Conservation (phyloP, 768 basidiomycete genomes). For the Fomitopsis pulvina region DNA sequence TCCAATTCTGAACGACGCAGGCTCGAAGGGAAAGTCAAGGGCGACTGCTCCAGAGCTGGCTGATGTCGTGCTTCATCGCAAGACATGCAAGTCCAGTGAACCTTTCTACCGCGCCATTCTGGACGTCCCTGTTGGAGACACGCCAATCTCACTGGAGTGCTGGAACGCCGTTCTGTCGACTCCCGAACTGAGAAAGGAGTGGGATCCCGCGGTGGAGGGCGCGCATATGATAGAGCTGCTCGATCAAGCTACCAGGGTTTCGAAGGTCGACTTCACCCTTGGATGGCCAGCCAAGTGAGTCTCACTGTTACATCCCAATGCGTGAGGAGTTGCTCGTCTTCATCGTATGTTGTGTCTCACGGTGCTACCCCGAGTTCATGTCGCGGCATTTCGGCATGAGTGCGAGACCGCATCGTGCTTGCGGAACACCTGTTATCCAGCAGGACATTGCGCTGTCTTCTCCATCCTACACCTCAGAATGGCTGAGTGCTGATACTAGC, state of each 20-base stretch:
- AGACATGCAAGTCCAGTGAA: constrained; percentile 61
- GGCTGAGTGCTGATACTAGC: neutral
- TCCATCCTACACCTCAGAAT: neutral
- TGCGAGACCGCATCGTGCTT: too few relatives aligned
- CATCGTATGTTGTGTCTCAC: too few relatives aligned
- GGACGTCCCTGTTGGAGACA: constrained; percentile 65
- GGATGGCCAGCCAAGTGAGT: constrained; percentile 97
- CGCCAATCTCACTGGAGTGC: constrained; percentile 55
- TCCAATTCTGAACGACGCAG: constrained; percentile 33
- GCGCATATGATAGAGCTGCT: constrained; percentile 80
- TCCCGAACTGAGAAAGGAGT: constrained; percentile 81
- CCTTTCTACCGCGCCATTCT: constrained; percentile 76
- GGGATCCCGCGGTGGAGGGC: constrained; percentile 91
- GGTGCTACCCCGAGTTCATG: too few relatives aligned
- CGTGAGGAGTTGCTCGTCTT: neutral
- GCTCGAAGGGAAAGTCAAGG: constrained; percentile 60
- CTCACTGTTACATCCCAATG: neutral
- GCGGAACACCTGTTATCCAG: too few relatives aligned
- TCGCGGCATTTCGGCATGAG: too few relatives aligned
- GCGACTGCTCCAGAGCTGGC: constrained; percentile 49
- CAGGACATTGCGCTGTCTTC: neutral
- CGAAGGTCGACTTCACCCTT: constrained; percentile 84
- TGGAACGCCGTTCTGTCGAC: constrained; percentile 81
- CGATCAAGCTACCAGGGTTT: constrained; percentile 79
- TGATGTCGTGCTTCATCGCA: constrained; percentile 77